Evolutionary conservation across 768 basidiomycete genomes (phyloP).

Genomic region (Pleurotus djamor): DNA sequence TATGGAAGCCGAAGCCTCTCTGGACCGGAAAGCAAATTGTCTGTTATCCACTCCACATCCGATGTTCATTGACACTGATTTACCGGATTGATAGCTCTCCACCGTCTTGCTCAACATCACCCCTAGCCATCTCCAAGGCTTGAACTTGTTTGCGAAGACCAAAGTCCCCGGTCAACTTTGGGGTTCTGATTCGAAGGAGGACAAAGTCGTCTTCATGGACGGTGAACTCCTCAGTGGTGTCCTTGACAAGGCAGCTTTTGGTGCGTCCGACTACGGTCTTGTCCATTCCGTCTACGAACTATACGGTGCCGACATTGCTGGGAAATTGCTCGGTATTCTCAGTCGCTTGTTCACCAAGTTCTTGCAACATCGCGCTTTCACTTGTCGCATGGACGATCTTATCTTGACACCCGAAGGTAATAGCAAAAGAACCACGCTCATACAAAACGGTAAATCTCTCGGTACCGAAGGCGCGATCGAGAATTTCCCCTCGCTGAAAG

Average conservation of each 20-base stretch:
- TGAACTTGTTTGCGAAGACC: constrained; percentile 83
- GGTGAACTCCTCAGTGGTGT: constrained; percentile 94
- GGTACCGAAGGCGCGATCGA: constrained; percentile 90
- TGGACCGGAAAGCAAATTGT: constrained; percentile 99
- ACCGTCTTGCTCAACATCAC: constrained; percentile 93
- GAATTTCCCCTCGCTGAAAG: constrained; percentile 76
- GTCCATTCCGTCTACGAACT: constrained; percentile 97
- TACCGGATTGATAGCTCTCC: constrained; percentile 62
- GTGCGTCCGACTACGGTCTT: constrained; percentile 93
- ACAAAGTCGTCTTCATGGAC: constrained; percentile 85
- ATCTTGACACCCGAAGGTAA: constrained; percentile 86
- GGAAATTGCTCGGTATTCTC: constrained; percentile 88
- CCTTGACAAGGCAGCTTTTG: constrained; percentile 96
- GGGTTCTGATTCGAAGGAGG: constrained; percentile 80
- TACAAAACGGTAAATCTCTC: constrained; percentile 64
- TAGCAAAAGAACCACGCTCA: constrained; percentile 58
- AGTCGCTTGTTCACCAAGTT: constrained; percentile 96
- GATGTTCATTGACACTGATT: too few relatives aligned
- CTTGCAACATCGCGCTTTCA: constrained; percentile 95
- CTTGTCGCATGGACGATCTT: constrained; percentile 98
- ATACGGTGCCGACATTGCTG: constrained; percentile 88
- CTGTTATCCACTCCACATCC: constrained; percentile 19
- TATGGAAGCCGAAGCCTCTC: constrained; percentile 86
- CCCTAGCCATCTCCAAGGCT: constrained; percentile 71
- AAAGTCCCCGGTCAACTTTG: constrained; percentile 89